phyloP scores from a whole-genome alignment of 306 rosid genomes.

The Luffa acutangula region DNA sequence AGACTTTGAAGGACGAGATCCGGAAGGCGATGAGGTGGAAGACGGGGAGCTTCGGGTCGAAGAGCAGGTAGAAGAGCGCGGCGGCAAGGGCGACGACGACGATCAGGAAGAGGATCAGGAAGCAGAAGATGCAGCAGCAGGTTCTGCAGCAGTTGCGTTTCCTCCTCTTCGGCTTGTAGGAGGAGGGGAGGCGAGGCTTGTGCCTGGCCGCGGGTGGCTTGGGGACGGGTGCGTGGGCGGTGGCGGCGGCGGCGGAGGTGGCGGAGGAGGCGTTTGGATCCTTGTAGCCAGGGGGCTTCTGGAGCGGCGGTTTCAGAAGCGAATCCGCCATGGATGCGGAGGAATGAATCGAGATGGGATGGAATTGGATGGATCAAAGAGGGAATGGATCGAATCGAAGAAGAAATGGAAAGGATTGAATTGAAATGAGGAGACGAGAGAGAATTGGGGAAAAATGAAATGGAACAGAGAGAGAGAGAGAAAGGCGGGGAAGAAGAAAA shows the following conservation, averaged over 20 bases:
- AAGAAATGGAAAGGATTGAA: not conserved
- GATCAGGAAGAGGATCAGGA: conserved; percentile 26
- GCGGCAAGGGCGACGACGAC: conserved; percentile 21
- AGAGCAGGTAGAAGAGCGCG: conserved; percentile 43
- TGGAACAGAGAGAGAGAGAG: not conserved
- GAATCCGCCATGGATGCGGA: conserved; percentile 20
- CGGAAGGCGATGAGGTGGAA: conserved; percentile 49
- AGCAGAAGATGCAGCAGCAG: conserved; percentile 39
- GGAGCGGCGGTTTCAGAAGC: conserved; percentile 31
- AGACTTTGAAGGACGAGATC: conserved; percentile 24
- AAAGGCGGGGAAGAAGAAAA: not conserved
- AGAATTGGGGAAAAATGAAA: not conserved
- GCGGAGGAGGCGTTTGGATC: conserved; percentile 12
- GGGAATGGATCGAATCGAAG: not conserved
- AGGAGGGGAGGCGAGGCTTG: conserved; percentile 30
- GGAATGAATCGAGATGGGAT: not conserved
- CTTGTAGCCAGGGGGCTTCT: conserved; percentile 65
- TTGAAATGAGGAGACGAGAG: not conserved
- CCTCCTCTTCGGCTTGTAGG: conserved; percentile 16
- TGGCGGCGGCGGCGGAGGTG: not conserved
- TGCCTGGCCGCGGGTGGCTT: not conserved
- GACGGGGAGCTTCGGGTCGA: conserved; percentile 41
- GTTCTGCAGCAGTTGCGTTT: conserved; percentile 23
- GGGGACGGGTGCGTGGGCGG: not conserved
- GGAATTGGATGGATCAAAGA: not conserved